phyloP scores from a whole-genome alignment of 2,329 filamentous ascomycete species.

The Epichloe glyceriae region DNA sequence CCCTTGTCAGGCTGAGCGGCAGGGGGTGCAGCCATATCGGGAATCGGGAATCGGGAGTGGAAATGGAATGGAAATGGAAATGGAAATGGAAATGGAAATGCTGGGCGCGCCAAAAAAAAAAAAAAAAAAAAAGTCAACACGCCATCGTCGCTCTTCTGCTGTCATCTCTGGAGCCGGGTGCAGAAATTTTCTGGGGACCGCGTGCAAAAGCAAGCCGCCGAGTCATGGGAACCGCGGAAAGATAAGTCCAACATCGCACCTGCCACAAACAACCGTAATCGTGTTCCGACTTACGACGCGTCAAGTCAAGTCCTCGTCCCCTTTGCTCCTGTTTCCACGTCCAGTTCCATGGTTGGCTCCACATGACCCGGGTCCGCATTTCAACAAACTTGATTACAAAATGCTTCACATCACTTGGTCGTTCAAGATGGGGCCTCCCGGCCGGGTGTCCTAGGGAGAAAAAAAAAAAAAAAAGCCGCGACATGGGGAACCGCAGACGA shows the following conservation, averaged over 20 bases:
- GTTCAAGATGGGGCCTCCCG: background rate
- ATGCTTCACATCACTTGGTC: background rate
- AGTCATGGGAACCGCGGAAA: constrained; percentile 2
- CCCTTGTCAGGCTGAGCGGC: background rate
- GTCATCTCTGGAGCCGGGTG: background rate
- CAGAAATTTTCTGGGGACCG: constrained; percentile 2
- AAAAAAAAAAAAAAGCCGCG: background rate
- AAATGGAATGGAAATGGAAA: background rate
- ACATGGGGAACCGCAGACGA: background rate
- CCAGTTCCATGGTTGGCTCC: background rate
- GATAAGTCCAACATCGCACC: background rate
- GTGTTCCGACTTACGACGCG: background rate
- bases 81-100: background rate
- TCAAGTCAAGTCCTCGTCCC: background rate
- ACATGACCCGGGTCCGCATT: background rate
- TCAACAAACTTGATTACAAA: background rate
- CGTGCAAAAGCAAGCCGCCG: background rate
- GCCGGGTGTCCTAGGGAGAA: background rate
- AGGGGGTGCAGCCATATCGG: constrained; percentile 1
- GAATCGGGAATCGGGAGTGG: background rate
- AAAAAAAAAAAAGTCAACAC: background rate
- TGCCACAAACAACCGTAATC: background rate
- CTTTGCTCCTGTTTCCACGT: background rate
- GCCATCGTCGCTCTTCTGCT: background rate
- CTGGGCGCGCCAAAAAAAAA: too few relatives aligned